Base-by-base conservation (phyloP, 768 basidiomycete species). In the Leccinum imitatum region DNA sequence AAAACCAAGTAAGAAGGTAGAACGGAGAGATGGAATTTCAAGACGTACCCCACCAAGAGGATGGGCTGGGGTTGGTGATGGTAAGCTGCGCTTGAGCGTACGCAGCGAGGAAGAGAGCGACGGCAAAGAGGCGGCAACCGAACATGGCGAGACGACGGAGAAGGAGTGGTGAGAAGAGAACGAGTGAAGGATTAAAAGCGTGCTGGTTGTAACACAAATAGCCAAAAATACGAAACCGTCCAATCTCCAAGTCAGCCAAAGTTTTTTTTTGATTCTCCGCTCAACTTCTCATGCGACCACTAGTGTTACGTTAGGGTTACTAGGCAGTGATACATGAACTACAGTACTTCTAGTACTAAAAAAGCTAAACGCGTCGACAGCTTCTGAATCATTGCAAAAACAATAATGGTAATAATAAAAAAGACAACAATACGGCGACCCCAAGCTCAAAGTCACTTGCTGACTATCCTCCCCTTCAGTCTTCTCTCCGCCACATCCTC, bases 11-110 rank as follows among this genome's bases (percentile, higher is more conserved):
- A 1, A 56, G 56, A 50, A 27, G 39, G 27, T 23, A 44, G 33
- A 9, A 54, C 37, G 50, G 35, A 11, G 48, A 9, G 8, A 53
- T 7, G 46, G 33, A n/a, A 54, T 56, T 23, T 35, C 30, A 1
- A 25, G 14, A 79, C 84, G 53, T 60, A 88, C 87, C 82, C 87
- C 87, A 88, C 86, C 86, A 88, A 8, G 74, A 67, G 63, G 73
- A 54, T 2, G 77, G 46, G 33, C 77, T 74, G 2, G 87, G 87
- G 46, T 70, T 65, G 50, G 78, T 72, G 75, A 88, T 74, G 44
- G 65, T 33, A 58, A 85, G 73, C 61, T 78, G 72, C 8, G 81
- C 80, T 37, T 60, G 59, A 7, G 61, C 68, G 62, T 73, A 69
- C 46, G 74, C 77, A 46, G 75, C 69, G 55, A 71, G 65, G 58